phyloP scores from a whole-genome alignment of 345 rosid genomes.

The Eutrema heterophyllum region DNA sequence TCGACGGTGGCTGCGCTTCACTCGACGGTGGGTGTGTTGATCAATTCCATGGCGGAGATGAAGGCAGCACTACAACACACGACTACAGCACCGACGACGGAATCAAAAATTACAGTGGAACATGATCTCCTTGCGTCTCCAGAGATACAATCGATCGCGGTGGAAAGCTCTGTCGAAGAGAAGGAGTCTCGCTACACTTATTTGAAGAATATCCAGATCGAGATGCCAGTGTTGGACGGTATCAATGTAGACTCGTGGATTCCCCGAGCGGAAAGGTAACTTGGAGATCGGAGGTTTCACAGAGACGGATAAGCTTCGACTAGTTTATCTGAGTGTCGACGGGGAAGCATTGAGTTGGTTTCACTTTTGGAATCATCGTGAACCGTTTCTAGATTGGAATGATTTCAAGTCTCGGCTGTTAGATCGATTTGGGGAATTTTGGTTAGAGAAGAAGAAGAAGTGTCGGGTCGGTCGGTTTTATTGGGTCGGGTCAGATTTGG shows the following conservation, averaged over 20 bases:
- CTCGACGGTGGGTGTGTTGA: constrained; percentile 11
- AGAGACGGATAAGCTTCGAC: constrained; percentile 3
- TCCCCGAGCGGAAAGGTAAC: constrained; percentile 15
- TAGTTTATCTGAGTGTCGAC: neutral
- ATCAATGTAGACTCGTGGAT: neutral
- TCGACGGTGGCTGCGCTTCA: constrained; percentile 4
- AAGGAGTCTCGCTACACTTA: neutral
- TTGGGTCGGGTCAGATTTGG: no score
- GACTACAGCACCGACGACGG: neutral
- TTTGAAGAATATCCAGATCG: constrained; percentile 2
- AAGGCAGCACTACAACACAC: neutral
- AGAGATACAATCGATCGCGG: neutral
- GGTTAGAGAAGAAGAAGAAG: no score
- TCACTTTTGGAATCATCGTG: neutral
- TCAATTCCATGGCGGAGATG: constrained; percentile 15
- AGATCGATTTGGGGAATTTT: constrained; percentile 14
- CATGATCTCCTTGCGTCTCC: neutral
- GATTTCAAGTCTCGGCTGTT: constrained; percentile 3
- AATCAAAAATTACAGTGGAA: neutral
- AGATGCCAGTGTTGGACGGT: constrained; percentile 28
- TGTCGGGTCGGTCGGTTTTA: no score
- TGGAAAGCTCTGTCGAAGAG: neutral
- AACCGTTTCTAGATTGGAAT: constrained; percentile 3
- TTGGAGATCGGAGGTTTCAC: constrained; percentile 14
- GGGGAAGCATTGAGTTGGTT: constrained; percentile 18